Evolutionary conservation across 1,284 basidiomycete genomes (phyloP).

Genomic region (Apiotrichum siamense): DNA sequence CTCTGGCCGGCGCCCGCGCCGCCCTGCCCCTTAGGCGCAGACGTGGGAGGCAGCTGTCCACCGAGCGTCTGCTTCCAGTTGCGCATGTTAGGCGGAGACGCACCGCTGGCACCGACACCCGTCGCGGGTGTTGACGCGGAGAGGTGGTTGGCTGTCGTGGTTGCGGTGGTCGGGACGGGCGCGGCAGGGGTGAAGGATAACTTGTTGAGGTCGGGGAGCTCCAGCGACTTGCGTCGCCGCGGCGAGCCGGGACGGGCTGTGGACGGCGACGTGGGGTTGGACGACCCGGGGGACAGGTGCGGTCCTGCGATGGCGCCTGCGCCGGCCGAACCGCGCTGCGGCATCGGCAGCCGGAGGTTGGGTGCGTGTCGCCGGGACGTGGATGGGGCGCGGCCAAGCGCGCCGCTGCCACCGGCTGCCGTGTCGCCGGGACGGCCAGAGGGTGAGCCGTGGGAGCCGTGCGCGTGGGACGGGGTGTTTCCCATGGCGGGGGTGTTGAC

Average conservation of each 20-base stretch:
- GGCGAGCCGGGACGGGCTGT: conserved; percentile 32
- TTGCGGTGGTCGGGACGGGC: conserved; percentile 37
- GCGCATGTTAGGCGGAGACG: conserved; percentile 3
- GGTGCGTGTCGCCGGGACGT: conserved; percentile 23
- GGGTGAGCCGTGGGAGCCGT: conserved; percentile 19
- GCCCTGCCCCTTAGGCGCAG: too few species aligned
- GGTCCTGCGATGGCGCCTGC: background rate
- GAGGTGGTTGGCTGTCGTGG: conserved; percentile 35
- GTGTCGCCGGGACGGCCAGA: conserved; percentile 6
- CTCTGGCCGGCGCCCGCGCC: background rate
- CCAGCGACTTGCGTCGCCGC: conserved; percentile 43
- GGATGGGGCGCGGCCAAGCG: conserved; percentile 12
- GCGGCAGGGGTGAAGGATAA: conserved; percentile 44
- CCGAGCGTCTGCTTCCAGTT: conserved; percentile 34
- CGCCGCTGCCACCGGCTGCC: conserved; percentile 7
- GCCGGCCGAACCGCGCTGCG: conserved; percentile 13
- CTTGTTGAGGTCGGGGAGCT: conserved; percentile 47
- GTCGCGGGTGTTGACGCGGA: conserved; percentile 12
- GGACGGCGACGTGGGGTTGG: conserved; percentile 41
- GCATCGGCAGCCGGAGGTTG: conserved; percentile 42
- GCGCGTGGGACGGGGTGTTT: conserved; percentile 41
- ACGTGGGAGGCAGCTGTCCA: conserved; percentile 14
- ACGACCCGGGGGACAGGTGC: conserved; percentile 33
- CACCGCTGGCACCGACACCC: background rate
- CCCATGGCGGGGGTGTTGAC: conserved; percentile 28